phyloP scores from a whole-genome alignment of 108 stramenopile species.

The Stephanodiscus triporus region DNA sequence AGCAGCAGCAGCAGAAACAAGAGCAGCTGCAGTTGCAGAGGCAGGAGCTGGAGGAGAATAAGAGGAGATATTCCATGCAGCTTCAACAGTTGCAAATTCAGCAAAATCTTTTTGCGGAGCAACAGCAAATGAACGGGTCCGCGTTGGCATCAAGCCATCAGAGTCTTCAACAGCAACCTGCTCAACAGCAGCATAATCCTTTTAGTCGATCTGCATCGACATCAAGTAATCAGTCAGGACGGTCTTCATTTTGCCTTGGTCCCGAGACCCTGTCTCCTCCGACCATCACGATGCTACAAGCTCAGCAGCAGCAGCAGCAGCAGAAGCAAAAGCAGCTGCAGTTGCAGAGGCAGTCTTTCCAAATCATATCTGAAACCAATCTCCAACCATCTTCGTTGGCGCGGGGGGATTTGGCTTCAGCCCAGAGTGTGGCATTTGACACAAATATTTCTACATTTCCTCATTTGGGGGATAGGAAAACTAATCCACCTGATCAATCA shows the following conservation, averaged over 20 bases:
- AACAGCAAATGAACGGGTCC: slow-evolving; percentile 9
- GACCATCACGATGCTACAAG: background rate
- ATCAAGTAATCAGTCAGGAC: background rate
- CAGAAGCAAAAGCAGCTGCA: background rate
- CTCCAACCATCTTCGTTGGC: background rate
- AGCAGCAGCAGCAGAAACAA: slow-evolving; percentile 5
- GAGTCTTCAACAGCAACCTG: slow-evolving; percentile 23
- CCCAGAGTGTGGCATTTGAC: background rate
- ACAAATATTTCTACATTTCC: background rate
- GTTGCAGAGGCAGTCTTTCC: background rate
- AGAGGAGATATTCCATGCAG: slow-evolving; percentile 11
- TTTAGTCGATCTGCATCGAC: background rate
- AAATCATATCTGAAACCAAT: background rate
- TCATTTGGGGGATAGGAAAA: background rate
- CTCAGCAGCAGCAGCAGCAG: slow-evolving; percentile 14
- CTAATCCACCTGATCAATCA: background rate
- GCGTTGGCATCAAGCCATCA: slow-evolving; percentile 15
- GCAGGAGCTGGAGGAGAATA: slow-evolving; percentile 8
- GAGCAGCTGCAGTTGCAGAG: background rate
- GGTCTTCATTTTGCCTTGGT: slow-evolving; percentile 1
- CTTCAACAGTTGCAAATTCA: slow-evolving; percentile 4
- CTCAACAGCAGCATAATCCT: background rate
- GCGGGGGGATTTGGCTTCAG: background rate
- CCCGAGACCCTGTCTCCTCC: background rate
- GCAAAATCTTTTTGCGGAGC: slow-evolving; percentile 5